Evolutionary conservation across 176 grass and related monocot species (phyloP), one percentile per base, ranked within the genome.

Genomic region (Oryza australiensis): DNA sequence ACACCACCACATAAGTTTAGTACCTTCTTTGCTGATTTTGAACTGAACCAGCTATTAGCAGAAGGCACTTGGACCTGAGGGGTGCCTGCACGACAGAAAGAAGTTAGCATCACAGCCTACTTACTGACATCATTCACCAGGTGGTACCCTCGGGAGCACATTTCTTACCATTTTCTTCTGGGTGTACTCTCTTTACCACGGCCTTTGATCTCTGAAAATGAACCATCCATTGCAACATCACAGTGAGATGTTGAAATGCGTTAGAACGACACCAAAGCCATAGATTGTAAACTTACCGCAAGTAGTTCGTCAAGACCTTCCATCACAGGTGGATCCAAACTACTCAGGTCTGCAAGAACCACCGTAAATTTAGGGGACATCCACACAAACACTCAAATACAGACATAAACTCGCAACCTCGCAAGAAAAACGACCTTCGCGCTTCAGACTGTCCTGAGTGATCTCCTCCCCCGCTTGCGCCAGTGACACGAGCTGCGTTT

Each of bases 11-110:
- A 11, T 12, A 43, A 80, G 11, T 67, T 1, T 62, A 37, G 26
- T 95, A 99, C 93, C 91, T 99, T 99, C 38, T 95, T 93, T 68
- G 88, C 34, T 80, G 95, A 88, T 91, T 93, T 99, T 66, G 93
- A 87, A 75, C 93, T 84, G 73, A 99, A 99, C 96, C 96, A 99
- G 76, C 86, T 83, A 62, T 82, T 77, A n/a, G 88, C 70, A 70
- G 55, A 77, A 84, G 90, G 74, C 78, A 76, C 79, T 70, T 93
- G 87, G 32, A 80, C 83, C 68, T 78, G 80, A 86, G 85, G 7
- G 7, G 35, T 83, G 29, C 60, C 83, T 86, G 74, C 49, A 78
- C 0, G 33, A 66, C 9, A 78, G 27, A 78, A 51, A 60, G 37
- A 23, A 43, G n/a, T 64, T 49, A 66, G 74, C 29, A 24, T 86